phyloP scores from a whole-genome alignment of 306 rosid species.

The Prunus kanzakura region DNA sequence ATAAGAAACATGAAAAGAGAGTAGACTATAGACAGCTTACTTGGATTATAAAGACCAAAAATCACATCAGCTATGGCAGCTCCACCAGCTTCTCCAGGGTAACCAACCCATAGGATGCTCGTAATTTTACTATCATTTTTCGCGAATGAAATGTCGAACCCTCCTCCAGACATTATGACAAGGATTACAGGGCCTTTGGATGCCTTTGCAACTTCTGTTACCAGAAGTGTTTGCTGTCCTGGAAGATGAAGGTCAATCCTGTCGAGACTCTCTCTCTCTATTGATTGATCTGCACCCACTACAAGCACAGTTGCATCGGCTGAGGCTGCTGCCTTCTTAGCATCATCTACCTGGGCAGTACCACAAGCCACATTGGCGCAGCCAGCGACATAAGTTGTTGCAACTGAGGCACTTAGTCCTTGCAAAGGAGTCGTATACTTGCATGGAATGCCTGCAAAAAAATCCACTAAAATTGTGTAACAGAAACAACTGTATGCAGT shows the following conservation, averaged over 20 bases:
- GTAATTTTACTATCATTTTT: slow-evolving; percentile 60
- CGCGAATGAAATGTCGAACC: slow-evolving; percentile 85
- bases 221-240: slow-evolving; percentile 71
- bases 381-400: slow-evolving; percentile 66
- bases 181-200: slow-evolving; percentile 92
- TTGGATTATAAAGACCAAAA: slow-evolving; percentile 77
- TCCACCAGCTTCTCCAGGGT: slow-evolving; percentile 99
- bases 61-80: slow-evolving; percentile 93
- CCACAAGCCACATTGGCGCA: slow-evolving; percentile 70
- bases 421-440: slow-evolving; percentile 78
- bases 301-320: slow-evolving; percentile 86
- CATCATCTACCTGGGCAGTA: slow-evolving; percentile 60
- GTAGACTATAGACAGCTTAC: slow-evolving; percentile 38
- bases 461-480: neutral
- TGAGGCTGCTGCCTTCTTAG: slow-evolving; percentile 64
- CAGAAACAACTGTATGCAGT: neutral
- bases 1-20: too few relatives aligned
- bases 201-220: slow-evolving; percentile 73
- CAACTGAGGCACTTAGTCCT: slow-evolving; percentile 66
- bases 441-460: slow-evolving; percentile 80
- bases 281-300: slow-evolving; percentile 74
- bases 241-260: slow-evolving; percentile 75
- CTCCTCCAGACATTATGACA: slow-evolving; percentile 96
- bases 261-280: slow-evolving; percentile 86
- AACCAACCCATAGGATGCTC: slow-evolving; percentile 98